Percentiles rank a stretch among this genome's conserved stretches.
Evolutionary conservation across 495 filamentous ascomycete genomes (phyloP).

Genomic region (Platismatia glauca): DNA sequence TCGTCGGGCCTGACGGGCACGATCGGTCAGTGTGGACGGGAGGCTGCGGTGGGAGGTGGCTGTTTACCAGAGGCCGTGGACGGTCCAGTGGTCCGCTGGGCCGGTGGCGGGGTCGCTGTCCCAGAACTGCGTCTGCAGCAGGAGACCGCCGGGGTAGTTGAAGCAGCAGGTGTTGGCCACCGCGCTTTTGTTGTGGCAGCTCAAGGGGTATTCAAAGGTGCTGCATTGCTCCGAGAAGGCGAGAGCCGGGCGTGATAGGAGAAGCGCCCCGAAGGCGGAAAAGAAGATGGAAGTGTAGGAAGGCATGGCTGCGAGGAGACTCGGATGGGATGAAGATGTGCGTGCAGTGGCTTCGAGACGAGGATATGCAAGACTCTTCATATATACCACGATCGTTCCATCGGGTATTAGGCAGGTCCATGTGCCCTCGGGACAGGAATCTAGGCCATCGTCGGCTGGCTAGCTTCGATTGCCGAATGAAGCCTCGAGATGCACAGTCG

Average conservation of each 20-base stretch:
- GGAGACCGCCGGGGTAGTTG: slow-evolving; percentile 10
- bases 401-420: not conserved
- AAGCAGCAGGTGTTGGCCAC: slow-evolving; percentile 8
- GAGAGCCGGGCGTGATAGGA: not conserved
- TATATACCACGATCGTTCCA: not conserved
- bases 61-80: slow-evolving; percentile 67
- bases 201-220: slow-evolving; percentile 1
- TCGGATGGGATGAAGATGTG: not conserved
- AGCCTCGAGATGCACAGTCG: not conserved
- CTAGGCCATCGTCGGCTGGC: not conserved
- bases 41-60: not conserved
- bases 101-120: slow-evolving; percentile 61
- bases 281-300: not conserved
- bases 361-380: slow-evolving; percentile 1
- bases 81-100: slow-evolving; percentile 68
- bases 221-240: slow-evolving; percentile 2
- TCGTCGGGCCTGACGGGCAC: slow-evolving; percentile 53
- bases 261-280: not conserved
- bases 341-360: not conserved
- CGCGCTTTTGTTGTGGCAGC: not conserved
- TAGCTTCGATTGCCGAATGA: not conserved
- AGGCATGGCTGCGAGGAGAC: not conserved
- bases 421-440: not conserved
- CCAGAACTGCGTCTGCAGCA: slow-evolving; percentile 73
- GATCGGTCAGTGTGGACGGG: not conserved